Evolutionary conservation across 352 stramenopile species (phyloP), one percentile per base, ranked within the genome.

Genomic region (Pythium aristosporum): DNA sequence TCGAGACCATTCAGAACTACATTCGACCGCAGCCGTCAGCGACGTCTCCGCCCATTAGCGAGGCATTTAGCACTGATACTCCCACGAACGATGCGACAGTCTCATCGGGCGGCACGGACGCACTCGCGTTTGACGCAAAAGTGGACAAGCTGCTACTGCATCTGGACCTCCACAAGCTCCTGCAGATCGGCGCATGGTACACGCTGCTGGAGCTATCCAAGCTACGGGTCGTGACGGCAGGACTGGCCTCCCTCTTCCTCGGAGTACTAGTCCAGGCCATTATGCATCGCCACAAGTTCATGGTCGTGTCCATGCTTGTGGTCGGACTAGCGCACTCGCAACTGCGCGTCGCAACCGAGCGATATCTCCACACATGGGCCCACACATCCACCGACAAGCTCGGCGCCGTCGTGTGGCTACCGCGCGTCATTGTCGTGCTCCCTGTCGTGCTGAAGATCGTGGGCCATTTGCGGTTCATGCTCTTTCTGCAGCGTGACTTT

Each of bases 231-330:
- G 77, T 92, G 44, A 72, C 68, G 1, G 52, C 76, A 41, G 81
- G 84, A 2, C 60, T 89, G 20, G 53, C 63, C 5, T 51, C 87
- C 21, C 62, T 89, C 16, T 74, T 88, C 28, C 36, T 88, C 18
- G 82, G 78, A 3, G 23, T 91, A 8, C 65, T 88, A 15, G 69
- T 63, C 3, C 81, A 91, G 51, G 75, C 71, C 18, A 50, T 83
- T 7, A 74, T 87, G 63, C 83, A 91, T 60, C 75, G 78, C 21
- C 80, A 92, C 57, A 89, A 87, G 50, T 70, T 92, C 49, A 92
- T 92, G 83, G 67, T 81, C 18, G 61, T 86, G 28, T 89, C 79
- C 2, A 90, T 92, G 65, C 30, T 92, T 37, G 54, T 84, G 2
- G 69, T 91, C 21, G 87, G 79, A 23, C n/a, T 89, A 2, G 86